Evolutionary conservation across 2,329 filamentous ascomycete species (phyloP).

Genomic region (Penicillium olsonii): DNA sequence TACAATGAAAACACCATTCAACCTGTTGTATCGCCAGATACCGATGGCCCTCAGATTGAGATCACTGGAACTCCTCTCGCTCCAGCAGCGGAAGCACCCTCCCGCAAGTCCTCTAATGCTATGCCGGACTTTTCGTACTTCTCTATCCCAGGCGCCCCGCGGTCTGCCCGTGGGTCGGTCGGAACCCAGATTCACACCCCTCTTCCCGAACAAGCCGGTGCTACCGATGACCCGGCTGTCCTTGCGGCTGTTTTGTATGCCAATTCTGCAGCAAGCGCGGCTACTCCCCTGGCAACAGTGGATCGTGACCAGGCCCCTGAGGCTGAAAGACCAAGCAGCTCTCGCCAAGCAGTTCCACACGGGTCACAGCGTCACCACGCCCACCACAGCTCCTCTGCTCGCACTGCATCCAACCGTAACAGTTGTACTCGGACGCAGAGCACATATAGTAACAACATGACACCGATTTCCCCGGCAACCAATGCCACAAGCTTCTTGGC

Average conservation of each 20-base stretch:
- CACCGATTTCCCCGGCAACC: slow-evolving; percentile 45
- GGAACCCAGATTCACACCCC: slow-evolving; percentile 18
- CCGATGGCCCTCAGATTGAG: slow-evolving; percentile 37
- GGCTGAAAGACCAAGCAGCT: slow-evolving; percentile 31
- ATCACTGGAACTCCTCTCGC: slow-evolving; percentile 31
- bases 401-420: slow-evolving; percentile 37
- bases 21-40: slow-evolving; percentile 38
- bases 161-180: slow-evolving; percentile 14
- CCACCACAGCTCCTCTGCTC: slow-evolving; percentile 37
- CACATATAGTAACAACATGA: slow-evolving; percentile 45
- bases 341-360: slow-evolving; percentile 25
- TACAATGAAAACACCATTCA: slow-evolving; percentile 38
- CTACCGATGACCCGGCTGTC: slow-evolving; percentile 28
- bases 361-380: slow-evolving; percentile 31
- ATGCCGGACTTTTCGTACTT: slow-evolving; percentile 31
- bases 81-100: slow-evolving; percentile 18
- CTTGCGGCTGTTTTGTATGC: slow-evolving; percentile 33
- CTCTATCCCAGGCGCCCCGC: slow-evolving; percentile 23
- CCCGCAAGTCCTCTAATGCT: slow-evolving; percentile 35
- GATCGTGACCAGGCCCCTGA: slow-evolving; percentile 17
- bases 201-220: slow-evolving; percentile 16
- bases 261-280: slow-evolving; percentile 19
- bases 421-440: slow-evolving; percentile 44
- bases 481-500: slow-evolving; percentile 48
- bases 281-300: slow-evolving; percentile 11